phyloP scores from a whole-genome alignment of 495 filamentous ascomycete genomes.

The Daldinia childiae region DNA sequence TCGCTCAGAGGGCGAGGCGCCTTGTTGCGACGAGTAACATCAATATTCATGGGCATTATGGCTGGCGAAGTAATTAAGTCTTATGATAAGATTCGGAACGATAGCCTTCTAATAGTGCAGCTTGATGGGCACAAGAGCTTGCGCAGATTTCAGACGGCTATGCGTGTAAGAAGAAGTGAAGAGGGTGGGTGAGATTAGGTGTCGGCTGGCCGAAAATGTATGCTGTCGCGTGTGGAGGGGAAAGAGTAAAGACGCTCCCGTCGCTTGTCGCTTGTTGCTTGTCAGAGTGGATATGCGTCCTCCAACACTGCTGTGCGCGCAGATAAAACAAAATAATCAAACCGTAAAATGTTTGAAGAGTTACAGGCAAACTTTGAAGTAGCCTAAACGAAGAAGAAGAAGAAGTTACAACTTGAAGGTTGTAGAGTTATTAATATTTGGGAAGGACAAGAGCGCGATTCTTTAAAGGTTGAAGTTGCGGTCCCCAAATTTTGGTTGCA shows the following conservation, averaged over 20 bases:
- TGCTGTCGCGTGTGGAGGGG: constrained; percentile 40
- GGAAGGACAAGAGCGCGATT: constrained; percentile 28
- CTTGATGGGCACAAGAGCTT: background rate
- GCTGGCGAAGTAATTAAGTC: constrained; percentile 9
- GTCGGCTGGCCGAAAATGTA: constrained; percentile 10
- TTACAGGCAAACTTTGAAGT: background rate
- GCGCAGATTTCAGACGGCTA: background rate
- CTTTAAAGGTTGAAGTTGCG: constrained; percentile 43
- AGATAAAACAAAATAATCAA: constrained; percentile 15
- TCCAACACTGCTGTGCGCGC: constrained; percentile 19
- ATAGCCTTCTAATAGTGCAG: background rate
- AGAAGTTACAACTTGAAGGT: constrained; percentile 17
- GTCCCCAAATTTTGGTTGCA: constrained; percentile 42
- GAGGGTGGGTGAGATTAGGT: background rate
- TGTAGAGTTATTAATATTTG: constrained; percentile 12
- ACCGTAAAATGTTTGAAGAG: constrained; percentile 10
- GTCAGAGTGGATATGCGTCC: constrained; percentile 9
- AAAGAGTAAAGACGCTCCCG: constrained; percentile 13
- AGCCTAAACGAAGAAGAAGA: constrained; percentile 3
- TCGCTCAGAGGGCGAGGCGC: constrained; percentile 83
- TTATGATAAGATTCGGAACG: background rate
- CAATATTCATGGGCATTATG: constrained; percentile 70
- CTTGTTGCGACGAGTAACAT: constrained; percentile 83
- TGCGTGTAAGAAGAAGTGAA: background rate
- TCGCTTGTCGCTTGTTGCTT: constrained; percentile 17